Conservation (phyloP, 2,329 filamentous ascomycete genomes). For the Triangularia verruculosa region DNA sequence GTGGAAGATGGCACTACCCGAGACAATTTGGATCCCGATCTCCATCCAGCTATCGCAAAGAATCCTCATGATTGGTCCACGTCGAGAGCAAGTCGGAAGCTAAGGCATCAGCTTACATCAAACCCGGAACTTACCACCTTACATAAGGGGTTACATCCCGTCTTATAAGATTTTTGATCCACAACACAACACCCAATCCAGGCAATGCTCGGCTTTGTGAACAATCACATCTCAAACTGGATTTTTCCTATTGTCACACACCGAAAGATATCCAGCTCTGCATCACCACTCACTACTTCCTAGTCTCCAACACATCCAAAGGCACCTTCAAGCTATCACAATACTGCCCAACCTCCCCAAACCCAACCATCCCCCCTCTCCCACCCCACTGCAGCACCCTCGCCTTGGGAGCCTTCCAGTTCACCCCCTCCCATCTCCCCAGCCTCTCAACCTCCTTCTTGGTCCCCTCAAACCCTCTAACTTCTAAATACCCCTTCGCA, state of each 20-base stretch:
- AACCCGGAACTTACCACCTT: neutral
- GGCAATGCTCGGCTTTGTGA: neutral
- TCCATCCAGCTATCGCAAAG: neutral
- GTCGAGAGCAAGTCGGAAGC: neutral
- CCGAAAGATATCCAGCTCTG: neutral
- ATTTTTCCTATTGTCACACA: neutral
- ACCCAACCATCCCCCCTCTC: conserved; percentile 24
- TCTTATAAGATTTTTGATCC: neutral
- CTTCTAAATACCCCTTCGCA: conserved; percentile 30
- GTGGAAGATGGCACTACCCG: neutral
- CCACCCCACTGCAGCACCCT: conserved; percentile 32
- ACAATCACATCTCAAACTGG: neutral
- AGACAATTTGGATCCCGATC: neutral
- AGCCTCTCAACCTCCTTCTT: conserved; percentile 28
- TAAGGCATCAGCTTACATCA: neutral
- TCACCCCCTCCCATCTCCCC: conserved; percentile 32
- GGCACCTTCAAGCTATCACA: conserved; percentile 27
- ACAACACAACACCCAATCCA: neutral
- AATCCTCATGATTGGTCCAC: neutral
- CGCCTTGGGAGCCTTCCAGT: conserved; percentile 19
- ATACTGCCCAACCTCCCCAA: conserved; percentile 13
- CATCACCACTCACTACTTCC: neutral
- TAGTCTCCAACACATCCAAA: conserved; percentile 22
- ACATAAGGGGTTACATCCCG: neutral
- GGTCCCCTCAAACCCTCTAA: conserved; percentile 32